Base-by-base conservation (phyloP, 2,329 filamentous ascomycete genomes). In the Fusarium mangiferae region DNA sequence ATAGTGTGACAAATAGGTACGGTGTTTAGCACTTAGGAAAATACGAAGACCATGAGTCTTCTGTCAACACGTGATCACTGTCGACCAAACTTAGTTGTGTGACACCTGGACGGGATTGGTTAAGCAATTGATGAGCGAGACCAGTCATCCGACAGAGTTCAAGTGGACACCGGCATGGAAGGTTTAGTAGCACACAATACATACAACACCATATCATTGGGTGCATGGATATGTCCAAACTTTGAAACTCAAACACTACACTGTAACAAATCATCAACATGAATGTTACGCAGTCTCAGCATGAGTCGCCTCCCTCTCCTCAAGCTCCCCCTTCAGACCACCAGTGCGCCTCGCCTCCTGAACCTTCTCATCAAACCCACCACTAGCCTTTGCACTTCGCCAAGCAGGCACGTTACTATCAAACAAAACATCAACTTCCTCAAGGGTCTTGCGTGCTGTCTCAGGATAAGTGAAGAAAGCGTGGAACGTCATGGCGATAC, bases 401-500 rank as follows among this genome's bases (percentile, higher is more conserved):
- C 77, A 78, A 2, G 77, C 77, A 3, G 77, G 77, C 4, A 78
- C 13, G 35, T 75, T 63, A 20, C 45, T 49, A 6, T 77, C 77
- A 33, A 78, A 78, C 12, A 78, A 14, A 8, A 66, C 38, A 24
- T 78, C 77, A 0, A 78, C 69, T 33, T 78, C 77, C 44, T 78
- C 77, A 3, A 78, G 63, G 0, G 77, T 78, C 62, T 78, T 78
- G 12, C 66, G 75, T 13, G 84, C 83, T 0, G 88, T 90, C 79
- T 90, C 88, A 1, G 88, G 88, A 80, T 90, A 90, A 55, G 86
- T 75, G 73, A 90, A 89, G 76, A 86, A 87, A 9, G 76, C 74
- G 52, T 87, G 85, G 35, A 85, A 76, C 8, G 82, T 79, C 56
- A 83, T 84, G 36, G 81, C 83, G 41, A 85, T 75, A 63, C 82